A percentile compares a stretch with the other conserved stretches of the same genome.
Conservation (phyloP, 495 filamentous ascomycete species). For the Aspergillus nidulans region DNA sequence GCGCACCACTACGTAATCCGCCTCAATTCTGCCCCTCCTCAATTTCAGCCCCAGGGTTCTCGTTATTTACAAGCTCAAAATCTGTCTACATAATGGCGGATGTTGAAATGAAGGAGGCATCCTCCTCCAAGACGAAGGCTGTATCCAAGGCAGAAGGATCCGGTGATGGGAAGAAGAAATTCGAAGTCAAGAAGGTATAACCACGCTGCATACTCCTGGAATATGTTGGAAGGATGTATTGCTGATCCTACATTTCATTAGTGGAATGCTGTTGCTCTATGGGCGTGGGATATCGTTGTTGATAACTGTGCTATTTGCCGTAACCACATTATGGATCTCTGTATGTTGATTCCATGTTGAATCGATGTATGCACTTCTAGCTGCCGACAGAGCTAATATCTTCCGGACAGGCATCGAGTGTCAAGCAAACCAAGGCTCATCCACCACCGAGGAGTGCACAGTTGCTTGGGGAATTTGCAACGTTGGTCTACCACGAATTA, state of each 20-base stretch:
- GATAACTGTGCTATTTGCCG: slow-evolving; percentile 99
- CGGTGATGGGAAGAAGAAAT: slow-evolving; percentile 78
- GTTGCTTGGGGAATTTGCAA: slow-evolving; percentile 99
- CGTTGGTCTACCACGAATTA: slow-evolving; percentile 48
- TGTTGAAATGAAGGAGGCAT: slow-evolving; percentile 92
- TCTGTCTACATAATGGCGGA: slow-evolving; percentile 71
- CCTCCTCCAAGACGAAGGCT: slow-evolving; percentile 56
- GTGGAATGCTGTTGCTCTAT: slow-evolving; percentile 99
- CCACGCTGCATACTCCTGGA: neutral
- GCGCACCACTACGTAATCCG: slow-evolving; percentile 18
- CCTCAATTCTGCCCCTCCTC: slow-evolving; percentile 16
- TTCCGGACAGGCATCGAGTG: slow-evolving; percentile 82
- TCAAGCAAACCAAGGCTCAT: slow-evolving; percentile 98
- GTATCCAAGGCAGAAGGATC: slow-evolving; percentile 54
- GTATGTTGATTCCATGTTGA: slow-evolving; percentile 52
- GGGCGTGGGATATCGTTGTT: slow-evolving; percentile 99
- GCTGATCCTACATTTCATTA: slow-evolving; percentile 30
- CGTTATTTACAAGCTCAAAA: neutral
- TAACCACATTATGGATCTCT: slow-evolving; percentile 99
- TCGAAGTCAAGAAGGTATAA: slow-evolving; percentile 95
- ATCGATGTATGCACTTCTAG: neutral
- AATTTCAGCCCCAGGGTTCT: neutral
- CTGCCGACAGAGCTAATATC: slow-evolving; percentile 3
- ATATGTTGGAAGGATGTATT: neutral
- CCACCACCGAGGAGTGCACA: slow-evolving; percentile 95